Evolutionary conservation across 495 filamentous ascomycete species (phyloP), one percentile per base, ranked within the genome.

Genomic region (Extremus antarcticus): DNA sequence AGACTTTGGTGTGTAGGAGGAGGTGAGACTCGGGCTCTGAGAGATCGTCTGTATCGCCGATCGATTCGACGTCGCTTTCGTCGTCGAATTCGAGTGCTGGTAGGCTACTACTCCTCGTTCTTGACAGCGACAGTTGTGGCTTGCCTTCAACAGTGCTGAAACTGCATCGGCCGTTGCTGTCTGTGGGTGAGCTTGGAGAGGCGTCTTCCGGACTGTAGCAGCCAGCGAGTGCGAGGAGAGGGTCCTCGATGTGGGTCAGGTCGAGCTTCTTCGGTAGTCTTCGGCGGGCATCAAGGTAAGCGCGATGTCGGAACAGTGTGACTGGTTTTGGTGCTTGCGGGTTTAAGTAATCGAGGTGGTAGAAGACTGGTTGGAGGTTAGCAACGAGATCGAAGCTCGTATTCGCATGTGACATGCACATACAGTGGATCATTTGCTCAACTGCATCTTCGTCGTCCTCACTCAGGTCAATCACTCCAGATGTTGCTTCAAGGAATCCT

Each of bases 361-460:
- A 73, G 58, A 73, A 70, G 62, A 71, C 66, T 71, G 50, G 23
- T 20, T 7, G 7, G 4, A 25, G 20, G 24, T 48, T 17, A 48
- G 46, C 23, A 15, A n/a, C n/a, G n/a, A n/a, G n/a, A 50, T 50
- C 19, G 19, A 23, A 25, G 15, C 15, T 9, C 11, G 19, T 10
- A 9, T 50, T 7, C 43, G 9, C 20, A 16, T 20, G 8, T 24
- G 13, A 16, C 15, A 8, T 20, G 25, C 7, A 49, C 68, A 43
- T 56, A 71, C 65, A 71, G 55, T 71, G 39, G n/a, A 71, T 66
- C 69, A 71, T 71, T 38, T 71, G 66, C 25, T 70, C 64, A 29
- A 73, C 69, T 9, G 68, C 68, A 32, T 71, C 69, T 43, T 68
- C 57, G 53, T 73, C 69, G 39, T 71, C 70, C 47, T 71, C 66